phyloP scores from a whole-genome alignment of 2,329 filamentous ascomycete species.

The Trichoderma koningii region DNA sequence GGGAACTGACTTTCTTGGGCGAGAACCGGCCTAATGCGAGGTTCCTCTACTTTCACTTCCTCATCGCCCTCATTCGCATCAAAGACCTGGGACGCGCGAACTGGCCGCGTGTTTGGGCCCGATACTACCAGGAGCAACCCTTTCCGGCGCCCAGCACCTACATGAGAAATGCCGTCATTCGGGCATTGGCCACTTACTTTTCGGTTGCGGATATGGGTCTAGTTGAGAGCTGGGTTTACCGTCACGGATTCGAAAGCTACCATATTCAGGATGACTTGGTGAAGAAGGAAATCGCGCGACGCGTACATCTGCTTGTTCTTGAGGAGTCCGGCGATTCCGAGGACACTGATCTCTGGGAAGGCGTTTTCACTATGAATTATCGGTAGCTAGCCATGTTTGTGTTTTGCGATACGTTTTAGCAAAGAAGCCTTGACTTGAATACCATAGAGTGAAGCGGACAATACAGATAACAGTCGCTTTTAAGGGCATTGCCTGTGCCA shows the following conservation, averaged over 20 bases:
- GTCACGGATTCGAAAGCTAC: neutral
- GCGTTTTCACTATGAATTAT: too few species aligned
- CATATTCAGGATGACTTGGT: neutral
- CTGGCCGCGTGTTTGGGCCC: conserved; percentile 1
- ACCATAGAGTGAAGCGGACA: too few species aligned
- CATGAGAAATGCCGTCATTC: neutral
- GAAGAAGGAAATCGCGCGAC: neutral
- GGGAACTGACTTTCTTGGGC: neutral
- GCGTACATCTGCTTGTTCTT: neutral
- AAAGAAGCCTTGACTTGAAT: neutral
- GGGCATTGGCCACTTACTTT: neutral
- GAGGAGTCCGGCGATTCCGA: neutral
- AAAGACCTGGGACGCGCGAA: neutral
- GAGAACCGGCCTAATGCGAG: neutral
- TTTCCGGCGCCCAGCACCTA: neutral
- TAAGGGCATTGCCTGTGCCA: too few species aligned
- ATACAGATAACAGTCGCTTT: neutral
- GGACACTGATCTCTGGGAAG: too few species aligned
- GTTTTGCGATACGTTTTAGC: too few species aligned
- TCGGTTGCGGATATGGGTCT: neutral
- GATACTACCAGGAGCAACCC: neutral
- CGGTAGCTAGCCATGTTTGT: too few species aligned
- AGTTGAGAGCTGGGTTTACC: neutral
- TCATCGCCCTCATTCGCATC: neutral
- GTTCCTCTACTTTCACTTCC: conserved; percentile 14